Conservation (phyloP, 345 rosid genomes). For the Rhodamnia rubescens region DNA sequence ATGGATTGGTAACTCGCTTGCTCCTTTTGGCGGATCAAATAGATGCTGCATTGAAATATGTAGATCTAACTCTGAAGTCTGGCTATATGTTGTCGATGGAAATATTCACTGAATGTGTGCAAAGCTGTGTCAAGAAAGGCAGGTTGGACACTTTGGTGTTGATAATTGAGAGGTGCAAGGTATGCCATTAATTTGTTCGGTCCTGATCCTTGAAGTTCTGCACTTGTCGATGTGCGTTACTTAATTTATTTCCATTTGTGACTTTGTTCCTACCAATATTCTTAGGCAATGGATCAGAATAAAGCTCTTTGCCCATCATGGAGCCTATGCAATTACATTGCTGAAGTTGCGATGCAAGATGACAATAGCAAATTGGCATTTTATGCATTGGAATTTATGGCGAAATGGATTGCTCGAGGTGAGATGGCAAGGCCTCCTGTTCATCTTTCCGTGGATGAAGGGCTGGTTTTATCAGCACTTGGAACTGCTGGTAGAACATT, state of each 20-base stretch:
- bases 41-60: slow-evolving; percentile 57
- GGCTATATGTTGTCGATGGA: slow-evolving; percentile 44
- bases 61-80: slow-evolving; percentile 49
- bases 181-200: slow-evolving; percentile 14
- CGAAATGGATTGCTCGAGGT: slow-evolving; percentile 66
- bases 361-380: slow-evolving; percentile 76
- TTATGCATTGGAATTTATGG: slow-evolving; percentile 79
- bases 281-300: slow-evolving; percentile 67
- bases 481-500: slow-evolving; percentile 82
- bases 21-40: slow-evolving; percentile 27
- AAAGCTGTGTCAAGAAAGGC: slow-evolving; percentile 38
- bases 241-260: not conserved
- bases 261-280: slow-evolving; percentile 8
- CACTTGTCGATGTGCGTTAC: not conserved
- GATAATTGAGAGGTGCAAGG: slow-evolving; percentile 89
- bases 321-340: slow-evolving; percentile 52
- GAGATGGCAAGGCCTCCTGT: slow-evolving; percentile 56
- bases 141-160: slow-evolving; percentile 58
- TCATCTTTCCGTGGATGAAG: slow-evolving; percentile 72
- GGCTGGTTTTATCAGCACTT: slow-evolving; percentile 61
- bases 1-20: slow-evolving; percentile 58
- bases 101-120: slow-evolving; percentile 46
- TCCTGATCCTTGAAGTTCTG: not conserved
- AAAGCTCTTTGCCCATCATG: slow-evolving; percentile 80
- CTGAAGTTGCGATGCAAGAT: slow-evolving; percentile 57